Percentiles rank a stretch among this genome's conserved stretches.
Evolutionary conservation across 352 stramenopile species (phyloP).

Genomic region (Globisporangium recalcitrans): DNA sequence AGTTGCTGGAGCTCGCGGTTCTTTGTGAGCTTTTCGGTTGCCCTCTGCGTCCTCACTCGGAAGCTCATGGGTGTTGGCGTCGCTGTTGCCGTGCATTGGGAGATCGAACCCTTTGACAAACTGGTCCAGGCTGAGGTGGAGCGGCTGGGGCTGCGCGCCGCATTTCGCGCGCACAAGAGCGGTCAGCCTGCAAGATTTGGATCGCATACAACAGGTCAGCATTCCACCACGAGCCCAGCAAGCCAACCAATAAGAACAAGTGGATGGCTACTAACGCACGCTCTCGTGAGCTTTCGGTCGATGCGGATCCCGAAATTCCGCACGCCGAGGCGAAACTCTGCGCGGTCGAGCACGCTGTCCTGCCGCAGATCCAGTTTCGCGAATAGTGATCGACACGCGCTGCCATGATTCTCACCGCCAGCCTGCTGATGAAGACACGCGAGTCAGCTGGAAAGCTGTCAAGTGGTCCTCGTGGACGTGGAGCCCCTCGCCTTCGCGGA

Average conservation of each 20-base stretch:
- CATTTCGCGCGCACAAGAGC: conserved; percentile 47
- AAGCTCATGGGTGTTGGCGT: too few species aligned
- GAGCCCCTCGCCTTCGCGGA: conserved; percentile 44
- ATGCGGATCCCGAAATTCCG: conserved; percentile 48
- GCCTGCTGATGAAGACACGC: conserved; percentile 35
- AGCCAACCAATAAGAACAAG: too few species aligned
- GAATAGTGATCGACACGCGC: conserved; percentile 30
- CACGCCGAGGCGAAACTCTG: conserved; percentile 49
- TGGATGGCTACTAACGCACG: conserved; percentile 22
- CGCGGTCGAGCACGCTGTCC: conserved; percentile 56
- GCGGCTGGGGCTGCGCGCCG: conserved; percentile 26
- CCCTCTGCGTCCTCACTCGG: not conserved
- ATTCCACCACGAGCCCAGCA: too few species aligned
- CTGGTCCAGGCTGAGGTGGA: conserved; percentile 40
- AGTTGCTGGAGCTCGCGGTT: not conserved
- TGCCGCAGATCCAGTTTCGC: conserved; percentile 38
- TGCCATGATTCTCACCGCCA: not conserved
- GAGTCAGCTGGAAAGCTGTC: conserved; percentile 44
- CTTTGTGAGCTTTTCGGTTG: not conserved
- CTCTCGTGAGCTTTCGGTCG: conserved; percentile 55
- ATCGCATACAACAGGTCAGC: not conserved
- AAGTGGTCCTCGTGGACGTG: conserved; percentile 46
- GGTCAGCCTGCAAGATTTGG: conserved; percentile 33
- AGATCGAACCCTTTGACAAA: conserved; percentile 61
- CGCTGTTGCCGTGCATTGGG: not conserved